Evolutionary conservation across 176 grass and related monocot species (phyloP).

Genomic region (Calamus simplicifolius): DNA sequence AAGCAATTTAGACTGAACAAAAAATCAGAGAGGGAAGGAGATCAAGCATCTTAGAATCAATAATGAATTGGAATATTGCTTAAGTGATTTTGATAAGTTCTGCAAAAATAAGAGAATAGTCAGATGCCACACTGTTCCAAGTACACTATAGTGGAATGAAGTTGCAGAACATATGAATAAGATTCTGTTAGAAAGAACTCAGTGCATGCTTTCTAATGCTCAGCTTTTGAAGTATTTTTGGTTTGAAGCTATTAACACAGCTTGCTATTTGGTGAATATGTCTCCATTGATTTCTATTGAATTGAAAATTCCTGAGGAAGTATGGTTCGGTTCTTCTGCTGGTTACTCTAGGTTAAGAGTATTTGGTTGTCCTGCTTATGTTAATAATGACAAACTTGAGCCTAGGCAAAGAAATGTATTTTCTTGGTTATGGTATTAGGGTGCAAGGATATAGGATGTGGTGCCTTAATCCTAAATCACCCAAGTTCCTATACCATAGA

Average conservation of each 20-base stretch:
- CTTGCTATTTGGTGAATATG: slow-evolving; percentile 1
- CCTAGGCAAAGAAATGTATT: slow-evolving; percentile 3
- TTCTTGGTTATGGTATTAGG: slow-evolving; percentile 18
- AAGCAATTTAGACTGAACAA: no score
- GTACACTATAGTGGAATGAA: slow-evolving; percentile 6
- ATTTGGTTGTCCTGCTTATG: slow-evolving; percentile 10
- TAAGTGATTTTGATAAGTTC: no score
- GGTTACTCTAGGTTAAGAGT: slow-evolving; percentile 12
- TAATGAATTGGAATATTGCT: no score
- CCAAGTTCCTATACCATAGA: background rate
- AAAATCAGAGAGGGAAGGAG: no score
- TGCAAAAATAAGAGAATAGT: no score
- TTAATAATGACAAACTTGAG: no score
- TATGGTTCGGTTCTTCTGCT: slow-evolving; percentile 4
- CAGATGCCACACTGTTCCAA: background rate
- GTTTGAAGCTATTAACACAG: background rate
- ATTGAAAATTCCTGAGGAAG: slow-evolving; percentile 8
- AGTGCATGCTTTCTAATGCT: slow-evolving; percentile 22
- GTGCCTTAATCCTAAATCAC: background rate
- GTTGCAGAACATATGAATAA: slow-evolving; percentile 16
- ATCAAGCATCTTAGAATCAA: no score
- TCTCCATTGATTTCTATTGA: slow-evolving; percentile 3
- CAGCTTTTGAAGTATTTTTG: slow-evolving; percentile 3
- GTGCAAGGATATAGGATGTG: background rate
- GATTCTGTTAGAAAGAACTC: slow-evolving; percentile 12